Evolutionary conservation across 2,329 filamentous ascomycete genomes (phyloP), one percentile per base, ranked within the genome.

Genomic region (Bisporella sp.): DNA sequence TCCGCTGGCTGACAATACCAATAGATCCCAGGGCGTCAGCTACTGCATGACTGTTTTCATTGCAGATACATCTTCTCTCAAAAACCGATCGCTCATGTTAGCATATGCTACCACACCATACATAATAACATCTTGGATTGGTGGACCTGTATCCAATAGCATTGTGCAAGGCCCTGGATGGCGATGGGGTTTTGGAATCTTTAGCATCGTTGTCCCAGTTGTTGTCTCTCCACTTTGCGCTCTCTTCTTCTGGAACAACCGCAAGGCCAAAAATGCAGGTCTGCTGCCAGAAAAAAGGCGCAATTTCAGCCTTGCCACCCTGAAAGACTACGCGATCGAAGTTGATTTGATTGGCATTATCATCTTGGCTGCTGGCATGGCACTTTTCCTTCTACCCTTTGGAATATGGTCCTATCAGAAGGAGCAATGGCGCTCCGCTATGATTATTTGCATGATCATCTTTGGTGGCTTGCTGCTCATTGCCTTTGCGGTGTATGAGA

Each of bases 361-460:
- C 12, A 68, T 87, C 3, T 72, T 87, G 52, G 74, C 77, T 7
- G 70, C 68, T 1, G 84, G 82, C 1, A 76, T 85, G 57, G 73
- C 77, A 0, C 67, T 87, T 8, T 80, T 89, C 61, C 70, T 89
- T n/a, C 74, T 90, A 6, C 82, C 85, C 0, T 81, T 90, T 64
- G 82, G 73, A 12, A 71, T 89, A 21, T 70, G 69, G 47, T 66
- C 67, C 2, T 62, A 57, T 48, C 57, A 60, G 45, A 37, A 43
- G 2, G 51, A 62, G 29, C 57, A 57, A 3, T 65, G 59, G 53
- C 21, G 44, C 9, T 43, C 61, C 2, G 46, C 47, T 0, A 56
- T 59, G 49, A 45, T 70, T 67, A 7, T 78, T 73, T 81, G 68
- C 31, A 77, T 84, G 69, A 68, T 75, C 21, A 71, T 81, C 2